Base-by-base conservation (phyloP, 1,284 basidiomycete species). In the Neotropicomus parvogracilis region DNA sequence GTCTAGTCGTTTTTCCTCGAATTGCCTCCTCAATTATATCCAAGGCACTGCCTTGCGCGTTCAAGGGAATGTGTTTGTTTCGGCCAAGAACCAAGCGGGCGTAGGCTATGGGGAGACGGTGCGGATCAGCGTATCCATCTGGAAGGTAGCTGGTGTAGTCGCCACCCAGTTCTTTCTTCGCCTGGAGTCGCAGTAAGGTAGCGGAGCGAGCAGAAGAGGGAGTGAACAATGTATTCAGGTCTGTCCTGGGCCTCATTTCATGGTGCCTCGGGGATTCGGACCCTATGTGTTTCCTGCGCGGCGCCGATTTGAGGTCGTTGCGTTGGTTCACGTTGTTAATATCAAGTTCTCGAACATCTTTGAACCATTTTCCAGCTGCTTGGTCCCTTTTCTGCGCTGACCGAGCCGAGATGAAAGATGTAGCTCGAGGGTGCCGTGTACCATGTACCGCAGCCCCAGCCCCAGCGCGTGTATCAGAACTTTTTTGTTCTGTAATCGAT, bases 91-190 rank as follows among this genome's bases (percentile, higher is more conserved):
- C 64, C 24, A 75, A 62, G 16, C 64, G 63, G 20, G 77, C 75
- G 28, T 72, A 65, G 33, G 66, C 68, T 32, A 71, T 46, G n/a
- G 75, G 70, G 19, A 69, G 56, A 17, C 31, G 50, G 42, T 45
- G 4, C 10, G 54, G 54, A 44, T 59, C 43, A 34, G 38, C 45
- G 10, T 36, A 40, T 19, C 46, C 35, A 11, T 53, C 46, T 14
- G 64, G 67, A 34, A 72, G 57, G 52, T 75, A 77, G 26, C 70
- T 71, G 13, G 72, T 66, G 56, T 84, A 85, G 54, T 80, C 74
- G 27, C 80, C 79, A 6, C 68, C 76, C 13, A 57, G 58, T 57
- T 78, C 75, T 46, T 62, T 59, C 38, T 61, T 54, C 27, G 45
- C 48, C 43, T 67, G 70, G 12, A 66, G 33, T 40, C 54, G 59